Percentiles rank a stretch among this genome's conserved stretches.
These are phyloP conservation scores for Eutrema heterophyllum DNA, from an alignment of 345 rosid genomes.

Conservation along the genomic window DNA sequence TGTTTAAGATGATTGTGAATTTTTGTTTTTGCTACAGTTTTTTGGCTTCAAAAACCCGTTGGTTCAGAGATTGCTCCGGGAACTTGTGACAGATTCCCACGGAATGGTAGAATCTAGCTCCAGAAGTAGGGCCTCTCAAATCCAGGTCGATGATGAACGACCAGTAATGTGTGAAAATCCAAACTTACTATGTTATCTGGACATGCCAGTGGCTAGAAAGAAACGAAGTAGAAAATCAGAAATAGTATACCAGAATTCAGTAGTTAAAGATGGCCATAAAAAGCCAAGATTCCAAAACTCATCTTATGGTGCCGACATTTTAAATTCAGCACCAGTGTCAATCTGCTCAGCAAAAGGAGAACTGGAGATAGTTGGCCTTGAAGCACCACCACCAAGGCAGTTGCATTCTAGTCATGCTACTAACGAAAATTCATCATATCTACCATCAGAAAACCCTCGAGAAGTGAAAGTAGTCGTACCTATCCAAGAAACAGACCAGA, in stretches of 20 bases:
- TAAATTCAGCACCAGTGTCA: constrained; percentile 23
- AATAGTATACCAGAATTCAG: constrained; percentile 22
- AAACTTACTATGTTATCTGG: constrained; percentile 38
- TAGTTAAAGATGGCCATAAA: constrained; percentile 30
- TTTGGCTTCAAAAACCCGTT: constrained; percentile 81
- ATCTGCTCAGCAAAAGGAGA: constrained; percentile 25
- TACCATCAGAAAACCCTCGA: constrained; percentile 1
- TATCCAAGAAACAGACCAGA: constrained; percentile 17
- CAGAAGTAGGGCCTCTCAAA: constrained; percentile 34
- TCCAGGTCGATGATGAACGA: constrained; percentile 23
- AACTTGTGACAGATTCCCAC: constrained; percentile 58
- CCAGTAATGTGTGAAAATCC: constrained; percentile 28
- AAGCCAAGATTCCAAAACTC: constrained; percentile 35
- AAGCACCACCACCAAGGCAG: constrained; percentile 21
- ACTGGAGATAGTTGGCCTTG: constrained; percentile 22
- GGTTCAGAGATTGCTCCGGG: constrained; percentile 84
- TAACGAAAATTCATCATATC: constrained; percentile 21
- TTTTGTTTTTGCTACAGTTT: constrained; percentile 46
- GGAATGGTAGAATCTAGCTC: constrained; percentile 51
- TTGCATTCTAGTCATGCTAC: constrained; percentile 20
- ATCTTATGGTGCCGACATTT: constrained; percentile 16
- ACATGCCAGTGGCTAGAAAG: constrained; percentile 38
- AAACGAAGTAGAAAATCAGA: constrained; percentile 54
- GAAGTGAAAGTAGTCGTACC: background rate
- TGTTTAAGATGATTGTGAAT: background rate